phyloP scores from a whole-genome alignment of 2,329 filamentous ascomycete genomes.

The Phialemoniopsis sp. region DNA sequence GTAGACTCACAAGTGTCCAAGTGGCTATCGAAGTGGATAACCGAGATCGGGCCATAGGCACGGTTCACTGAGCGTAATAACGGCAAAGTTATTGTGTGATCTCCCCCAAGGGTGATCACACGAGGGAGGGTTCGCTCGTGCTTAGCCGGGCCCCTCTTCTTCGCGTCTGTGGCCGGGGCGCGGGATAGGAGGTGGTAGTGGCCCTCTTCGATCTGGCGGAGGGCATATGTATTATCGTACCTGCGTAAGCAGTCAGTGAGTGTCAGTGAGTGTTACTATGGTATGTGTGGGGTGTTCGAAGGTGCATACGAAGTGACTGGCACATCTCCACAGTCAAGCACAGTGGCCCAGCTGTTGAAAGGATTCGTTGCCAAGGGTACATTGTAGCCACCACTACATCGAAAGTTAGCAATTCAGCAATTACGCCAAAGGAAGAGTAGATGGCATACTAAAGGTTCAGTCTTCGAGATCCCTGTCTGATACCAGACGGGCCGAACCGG shows the following conservation, averaged over 20 bases:
- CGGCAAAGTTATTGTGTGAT: conserved; percentile 59
- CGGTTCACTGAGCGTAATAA: conserved; percentile 56
- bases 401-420: too few species aligned
- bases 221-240: conserved; percentile 78
- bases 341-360: conserved; percentile 75
- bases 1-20: conserved; percentile 60
- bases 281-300: background rate
- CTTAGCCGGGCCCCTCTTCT: conserved; percentile 63
- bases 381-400: conserved; percentile 77
- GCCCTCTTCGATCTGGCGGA: conserved; percentile 81
- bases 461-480: conserved; percentile 79
- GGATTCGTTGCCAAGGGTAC: conserved; percentile 76
- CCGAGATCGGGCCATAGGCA: conserved; percentile 55
- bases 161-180: conserved; percentile 63
- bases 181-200: conserved; percentile 73
- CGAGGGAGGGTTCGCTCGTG: conserved; percentile 73
- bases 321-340: conserved; percentile 81
- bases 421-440: too few species aligned
- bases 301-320: conserved; percentile 71
- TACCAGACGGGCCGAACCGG: conserved; percentile 78
- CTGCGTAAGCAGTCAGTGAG: conserved; percentile 30
- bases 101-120: conserved; percentile 70
- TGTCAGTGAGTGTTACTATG: too few species aligned
- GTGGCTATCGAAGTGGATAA: conserved; percentile 61
- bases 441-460: conserved; percentile 76